Percentiles rank a stretch among this genome's conserved stretches.
Conservation (phyloP, 1,284 basidiomycete species). For the Leccinum griseonigrum region DNA sequence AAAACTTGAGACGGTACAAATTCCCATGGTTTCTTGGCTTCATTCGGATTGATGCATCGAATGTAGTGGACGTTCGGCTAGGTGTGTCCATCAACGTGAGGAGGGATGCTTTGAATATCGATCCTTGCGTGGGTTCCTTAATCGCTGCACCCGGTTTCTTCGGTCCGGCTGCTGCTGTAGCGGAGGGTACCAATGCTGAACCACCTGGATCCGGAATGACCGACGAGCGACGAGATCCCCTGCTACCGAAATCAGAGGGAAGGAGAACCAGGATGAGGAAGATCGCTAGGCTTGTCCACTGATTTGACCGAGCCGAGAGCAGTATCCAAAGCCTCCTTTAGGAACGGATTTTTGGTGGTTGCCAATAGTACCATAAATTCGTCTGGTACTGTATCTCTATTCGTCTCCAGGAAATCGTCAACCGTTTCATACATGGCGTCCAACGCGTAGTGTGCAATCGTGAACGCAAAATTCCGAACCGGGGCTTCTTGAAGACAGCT, state of each 20-base stretch:
- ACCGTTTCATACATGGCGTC: conserved; percentile 95
- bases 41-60: conserved; percentile 99
- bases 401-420: conserved; percentile 99
- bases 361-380: conserved; percentile 91
- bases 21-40: conserved; percentile 95
- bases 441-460: conserved; percentile 96
- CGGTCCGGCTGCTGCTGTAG: conserved; percentile 37
- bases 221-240: conserved; percentile 72
- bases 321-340: conserved; percentile 92
- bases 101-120: conserved; percentile 96
- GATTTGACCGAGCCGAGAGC: conserved; percentile 76
- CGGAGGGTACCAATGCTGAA: conserved; percentile 60
- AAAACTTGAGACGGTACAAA: conserved; percentile 96
- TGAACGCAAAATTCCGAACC: conserved; percentile 97
- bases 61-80: conserved; percentile 98
- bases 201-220: conserved; percentile 83
- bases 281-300: conserved; percentile 44
- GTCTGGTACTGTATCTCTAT: conserved; percentile 97
- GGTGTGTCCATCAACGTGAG: conserved; percentile 97
- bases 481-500: conserved; percentile 94
- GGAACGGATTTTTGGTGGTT: conserved; percentile 85
- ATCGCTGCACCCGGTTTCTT: conserved; percentile 68
- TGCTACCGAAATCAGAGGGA: conserved; percentile 71
- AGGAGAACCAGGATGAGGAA: conserved; percentile 64
- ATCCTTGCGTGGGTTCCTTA: conserved; percentile 95